Base-by-base conservation (phyloP, 148 eudicot species). In the Rhododendron ovatum region DNA sequence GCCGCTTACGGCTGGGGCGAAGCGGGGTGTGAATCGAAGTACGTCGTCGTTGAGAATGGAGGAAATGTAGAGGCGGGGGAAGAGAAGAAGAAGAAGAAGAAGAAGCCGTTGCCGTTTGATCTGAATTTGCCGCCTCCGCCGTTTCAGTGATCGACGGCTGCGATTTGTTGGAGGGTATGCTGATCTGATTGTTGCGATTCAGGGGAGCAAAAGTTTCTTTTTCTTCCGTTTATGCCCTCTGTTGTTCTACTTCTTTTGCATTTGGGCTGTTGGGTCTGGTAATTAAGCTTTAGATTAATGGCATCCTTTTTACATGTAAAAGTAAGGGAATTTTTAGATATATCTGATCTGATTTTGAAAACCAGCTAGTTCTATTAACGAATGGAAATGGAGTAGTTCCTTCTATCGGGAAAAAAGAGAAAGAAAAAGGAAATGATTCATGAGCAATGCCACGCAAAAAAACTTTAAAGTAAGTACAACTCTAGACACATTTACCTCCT, bases 41-140 rank as follows among this genome's bases (percentile, higher is more conserved):
- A 79, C 59, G 59, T 26, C 57, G 59, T 47, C 82, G 39, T 79
- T 2, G 35, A 10, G 82, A 2, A 12, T 50, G 33, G 26, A 10
- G 51, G 17, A 4, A 48, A 7, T 30, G 61, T 8, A 20, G 80
- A 13, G 43, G 22, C 18, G 0, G 76, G 76, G 35, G 76, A 71
- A 35, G 77, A 35, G 41, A 4, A 33, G 39, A 33, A 33, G 82
- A 4, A 33, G 39, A 33, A 33, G 82, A 6, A 48, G 59, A 50
- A 80, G 61, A 28, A 48, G 82, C 82, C 82, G 37, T 33, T 80
- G 18, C 82, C 82, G 30, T 80, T 80, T 26, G 82, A 80, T 80
- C 82, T 80, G 82, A 80, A 80, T 47, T 11, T 50, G 24, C 82
- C 82, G 30, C 22, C 82, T 6, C 61, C 59, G 61, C 82, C 35